Evolutionary conservation across 2,329 filamentous ascomycete species (phyloP), one percentile per base, ranked within the genome.

Genomic region (Tolypocladium endophyticum): DNA sequence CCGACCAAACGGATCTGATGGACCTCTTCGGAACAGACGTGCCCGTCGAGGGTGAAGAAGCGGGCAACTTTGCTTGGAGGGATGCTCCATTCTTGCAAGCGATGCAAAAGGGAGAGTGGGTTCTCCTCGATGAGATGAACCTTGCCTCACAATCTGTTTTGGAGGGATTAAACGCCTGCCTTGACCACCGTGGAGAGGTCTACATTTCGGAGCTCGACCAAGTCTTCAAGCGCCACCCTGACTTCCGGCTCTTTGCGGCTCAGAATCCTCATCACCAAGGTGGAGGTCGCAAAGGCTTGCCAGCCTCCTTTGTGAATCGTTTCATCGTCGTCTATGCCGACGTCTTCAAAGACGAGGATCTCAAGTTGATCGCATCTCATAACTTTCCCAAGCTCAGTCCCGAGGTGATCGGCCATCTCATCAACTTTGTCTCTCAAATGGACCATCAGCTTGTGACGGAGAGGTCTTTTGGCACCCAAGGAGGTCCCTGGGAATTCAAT

Each of bases 261-360:
- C 94, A 99, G 71, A 99, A 99, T 70, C 94, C 94, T 11, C 94
- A 99, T 73, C 91, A 97, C 68, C 94, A 99, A 74, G 94, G 94
- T 60, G 93, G 94, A 63, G 94, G 94, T 12, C 85, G 94, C 66
- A 99, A 99, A 74, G 94, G 94, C 45, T 78, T 99, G 41, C 94
- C 94, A 1, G 89, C 89, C 60, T 97, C 94, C 1, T 99, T 99
- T 68, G 94, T 99, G 63, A 97, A 99, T 72, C 89, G 95, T 54
- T 99, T 99, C 72, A 94, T 95, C 43, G 93, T 99, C 23, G 95
- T 99, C 0, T 97, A 97, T 74, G 92, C 94, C 60, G 94, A 99
- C 69, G 84, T 92, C 5, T 94, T 99, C 71, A 88, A 83, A 20
- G 80, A 88, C 33, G 82, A 90, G 38, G 94, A 99, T 76, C 75